Percentiles rank a stretch among this genome's conserved stretches.
Evolutionary conservation across 495 filamentous ascomycete species (phyloP).

Genomic region (Annulohypoxylon stygium): DNA sequence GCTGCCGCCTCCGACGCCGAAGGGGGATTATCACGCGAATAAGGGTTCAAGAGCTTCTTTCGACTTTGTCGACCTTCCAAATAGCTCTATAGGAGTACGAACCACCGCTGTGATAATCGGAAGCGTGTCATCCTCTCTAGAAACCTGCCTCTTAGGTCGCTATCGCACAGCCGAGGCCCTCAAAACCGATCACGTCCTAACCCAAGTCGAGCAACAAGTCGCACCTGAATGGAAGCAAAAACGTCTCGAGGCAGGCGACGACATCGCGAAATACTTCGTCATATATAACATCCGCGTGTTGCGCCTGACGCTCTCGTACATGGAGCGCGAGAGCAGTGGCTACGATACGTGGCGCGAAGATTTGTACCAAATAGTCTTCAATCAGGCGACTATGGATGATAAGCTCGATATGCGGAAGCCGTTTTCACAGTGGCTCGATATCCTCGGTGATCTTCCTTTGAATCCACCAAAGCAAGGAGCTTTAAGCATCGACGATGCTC

Average conservation of each 20-base stretch:
- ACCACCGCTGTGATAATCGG: background rate
- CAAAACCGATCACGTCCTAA: background rate
- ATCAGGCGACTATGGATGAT: background rate
- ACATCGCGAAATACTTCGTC: slow-evolving; percentile 3
- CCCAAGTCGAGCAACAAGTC: background rate
- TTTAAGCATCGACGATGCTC: background rate
- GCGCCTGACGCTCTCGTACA: slow-evolving; percentile 1
- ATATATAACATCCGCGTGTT: slow-evolving; percentile 6
- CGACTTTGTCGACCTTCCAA: background rate
- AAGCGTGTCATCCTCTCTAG: background rate
- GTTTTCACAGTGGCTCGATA: background rate
- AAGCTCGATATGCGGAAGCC: background rate
- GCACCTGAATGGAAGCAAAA: slow-evolving; percentile 8
- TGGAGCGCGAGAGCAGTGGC: background rate
- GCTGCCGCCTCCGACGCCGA: background rate
- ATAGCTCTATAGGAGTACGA: background rate
- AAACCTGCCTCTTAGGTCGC: background rate
- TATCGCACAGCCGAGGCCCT: background rate
- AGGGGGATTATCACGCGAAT: slow-evolving; percentile 9
- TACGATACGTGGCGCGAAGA: background rate
- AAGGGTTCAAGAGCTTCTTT: background rate
- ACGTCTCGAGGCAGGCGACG: background rate
- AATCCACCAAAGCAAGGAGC: background rate
- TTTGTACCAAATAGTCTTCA: background rate
- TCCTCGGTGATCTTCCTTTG: background rate